Evolutionary conservation across 2,329 filamentous ascomycete species (phyloP).

Genomic region (Penicillium sclerotigenum): DNA sequence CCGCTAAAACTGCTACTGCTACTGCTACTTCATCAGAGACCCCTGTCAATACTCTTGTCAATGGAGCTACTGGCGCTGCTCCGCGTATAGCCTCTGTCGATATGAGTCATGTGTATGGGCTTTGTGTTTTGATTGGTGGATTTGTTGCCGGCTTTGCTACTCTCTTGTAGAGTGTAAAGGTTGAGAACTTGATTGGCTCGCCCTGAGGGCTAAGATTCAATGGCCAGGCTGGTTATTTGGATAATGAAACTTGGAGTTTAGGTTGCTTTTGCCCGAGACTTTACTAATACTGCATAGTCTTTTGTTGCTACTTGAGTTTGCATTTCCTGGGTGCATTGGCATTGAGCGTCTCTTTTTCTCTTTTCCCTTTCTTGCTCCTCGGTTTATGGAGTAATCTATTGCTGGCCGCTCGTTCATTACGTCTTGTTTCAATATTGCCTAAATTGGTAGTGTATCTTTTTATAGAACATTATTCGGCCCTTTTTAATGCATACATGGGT

Average conservation of each 20-base stretch:
- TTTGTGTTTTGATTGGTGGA: slow-evolving; percentile 53
- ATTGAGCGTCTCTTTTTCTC: slow-evolving; percentile 13
- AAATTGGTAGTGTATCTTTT: background rate
- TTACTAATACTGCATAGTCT: background rate
- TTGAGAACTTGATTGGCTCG: background rate
- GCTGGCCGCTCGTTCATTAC: background rate
- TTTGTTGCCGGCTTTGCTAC: slow-evolving; percentile 58
- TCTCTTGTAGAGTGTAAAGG: slow-evolving; percentile 43
- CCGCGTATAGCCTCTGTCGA: slow-evolving; percentile 44
- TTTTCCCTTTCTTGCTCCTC: slow-evolving; percentile 7
- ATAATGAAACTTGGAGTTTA: background rate
- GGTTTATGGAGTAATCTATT: background rate
- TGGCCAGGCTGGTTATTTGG: background rate
- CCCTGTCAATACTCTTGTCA: slow-evolving; percentile 33
- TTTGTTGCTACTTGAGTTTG: background rate
- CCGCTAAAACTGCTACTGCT: slow-evolving; percentile 41
- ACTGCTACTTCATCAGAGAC: slow-evolving; percentile 34
- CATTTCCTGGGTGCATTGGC: slow-evolving; percentile 15
- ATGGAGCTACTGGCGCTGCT: slow-evolving; percentile 28
- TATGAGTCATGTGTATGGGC: slow-evolving; percentile 55
- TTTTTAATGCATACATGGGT: background rate
- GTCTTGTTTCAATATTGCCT: background rate
- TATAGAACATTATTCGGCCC: background rate
- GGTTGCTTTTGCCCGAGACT: background rate
- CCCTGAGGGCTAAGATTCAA: background rate